phyloP scores from a whole-genome alignment of 768 basidiomycete species.

The Collybia nuda region DNA sequence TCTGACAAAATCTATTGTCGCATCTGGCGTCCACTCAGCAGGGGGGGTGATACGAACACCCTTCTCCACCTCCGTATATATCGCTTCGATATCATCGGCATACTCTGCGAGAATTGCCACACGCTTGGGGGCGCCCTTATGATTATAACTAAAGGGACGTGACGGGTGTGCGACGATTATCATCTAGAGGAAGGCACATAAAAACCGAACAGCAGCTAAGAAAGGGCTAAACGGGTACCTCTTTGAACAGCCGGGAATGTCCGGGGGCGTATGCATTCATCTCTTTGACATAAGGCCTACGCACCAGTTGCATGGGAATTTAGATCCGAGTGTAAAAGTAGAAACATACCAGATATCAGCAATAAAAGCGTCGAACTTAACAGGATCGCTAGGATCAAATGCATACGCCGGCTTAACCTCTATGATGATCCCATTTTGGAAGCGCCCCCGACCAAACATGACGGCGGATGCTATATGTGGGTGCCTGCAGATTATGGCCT shows the following conservation, averaged over 20 bases:
- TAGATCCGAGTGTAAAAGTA: not conserved
- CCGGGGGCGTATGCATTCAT: constrained; percentile 40
- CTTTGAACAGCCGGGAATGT: constrained; percentile 47
- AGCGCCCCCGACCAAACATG: constrained; percentile 37
- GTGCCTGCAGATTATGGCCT: constrained; percentile 31
- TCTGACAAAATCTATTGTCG: constrained; percentile 27
- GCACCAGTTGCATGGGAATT: not conserved
- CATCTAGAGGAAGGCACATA: constrained; percentile 28
- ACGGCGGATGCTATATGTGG: constrained; percentile 26
- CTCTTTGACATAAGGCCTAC: constrained; percentile 38
- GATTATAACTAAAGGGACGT: constrained; percentile 42
- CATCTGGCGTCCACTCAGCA: constrained; percentile 19
- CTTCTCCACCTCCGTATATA: constrained; percentile 27
- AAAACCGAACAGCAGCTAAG: not conserved
- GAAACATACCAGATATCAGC: constrained; percentile 21
- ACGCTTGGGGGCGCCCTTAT: constrained; percentile 26
- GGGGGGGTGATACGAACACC: constrained; percentile 15
- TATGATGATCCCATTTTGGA: constrained; percentile 37
- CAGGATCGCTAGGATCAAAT: constrained; percentile 21
- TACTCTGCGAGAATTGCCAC: constrained; percentile 13
- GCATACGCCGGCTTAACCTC: constrained; percentile 16
- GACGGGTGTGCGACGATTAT: constrained; percentile 35
- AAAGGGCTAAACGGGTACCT: constrained; percentile 20
- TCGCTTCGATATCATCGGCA: constrained; percentile 36
- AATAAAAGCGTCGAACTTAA: constrained; percentile 16